Conservation (phyloP, 2,329 filamentous ascomycete genomes). For the Calonectria hongkongensis region DNA sequence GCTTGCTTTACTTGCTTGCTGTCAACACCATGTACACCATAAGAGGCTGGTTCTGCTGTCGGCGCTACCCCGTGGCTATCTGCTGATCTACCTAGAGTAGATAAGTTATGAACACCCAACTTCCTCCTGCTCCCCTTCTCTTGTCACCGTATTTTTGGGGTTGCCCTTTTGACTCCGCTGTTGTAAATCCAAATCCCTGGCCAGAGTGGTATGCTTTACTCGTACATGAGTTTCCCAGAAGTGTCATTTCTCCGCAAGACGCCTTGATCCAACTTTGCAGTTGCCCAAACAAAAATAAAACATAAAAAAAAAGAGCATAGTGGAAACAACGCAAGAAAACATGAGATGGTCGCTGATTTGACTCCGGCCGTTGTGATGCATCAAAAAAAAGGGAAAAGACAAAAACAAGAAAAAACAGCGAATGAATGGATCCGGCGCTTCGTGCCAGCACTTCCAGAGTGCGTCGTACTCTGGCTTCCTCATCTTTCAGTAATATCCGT, state of each 20-base stretch:
- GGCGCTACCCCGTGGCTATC: constrained; percentile 36
- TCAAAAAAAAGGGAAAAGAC: constrained; percentile 19
- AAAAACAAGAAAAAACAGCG: constrained; percentile 16
- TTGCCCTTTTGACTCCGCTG: constrained; percentile 37
- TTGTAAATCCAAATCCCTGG: constrained; percentile 39
- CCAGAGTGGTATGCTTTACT: constrained; percentile 47
- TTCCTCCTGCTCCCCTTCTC: constrained; percentile 15
- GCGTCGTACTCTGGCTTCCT: constrained; percentile 34
- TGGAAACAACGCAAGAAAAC: constrained; percentile 18
- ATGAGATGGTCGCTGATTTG: constrained; percentile 48
- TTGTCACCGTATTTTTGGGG: constrained; percentile 29
- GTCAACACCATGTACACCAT: constrained; percentile 44
- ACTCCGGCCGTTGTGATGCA: constrained; percentile 49
- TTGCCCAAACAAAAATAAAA: constrained; percentile 24
- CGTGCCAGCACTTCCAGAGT: constrained; percentile 42
- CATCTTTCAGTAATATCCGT: constrained; percentile 28
- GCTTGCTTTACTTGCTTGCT: constrained; percentile 25
- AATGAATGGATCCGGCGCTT: constrained; percentile 32
- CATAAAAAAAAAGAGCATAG: constrained; percentile 19
- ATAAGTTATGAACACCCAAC: background rate
- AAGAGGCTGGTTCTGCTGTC: constrained; percentile 43
- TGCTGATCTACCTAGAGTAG: constrained; percentile 11
- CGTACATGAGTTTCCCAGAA: constrained; percentile 46
- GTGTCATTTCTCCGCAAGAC: constrained; percentile 43
- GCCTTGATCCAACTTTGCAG: constrained; percentile 48